Conservation (phyloP, 345 rosid genomes). For the Rhodomyrtus tomentosa region DNA sequence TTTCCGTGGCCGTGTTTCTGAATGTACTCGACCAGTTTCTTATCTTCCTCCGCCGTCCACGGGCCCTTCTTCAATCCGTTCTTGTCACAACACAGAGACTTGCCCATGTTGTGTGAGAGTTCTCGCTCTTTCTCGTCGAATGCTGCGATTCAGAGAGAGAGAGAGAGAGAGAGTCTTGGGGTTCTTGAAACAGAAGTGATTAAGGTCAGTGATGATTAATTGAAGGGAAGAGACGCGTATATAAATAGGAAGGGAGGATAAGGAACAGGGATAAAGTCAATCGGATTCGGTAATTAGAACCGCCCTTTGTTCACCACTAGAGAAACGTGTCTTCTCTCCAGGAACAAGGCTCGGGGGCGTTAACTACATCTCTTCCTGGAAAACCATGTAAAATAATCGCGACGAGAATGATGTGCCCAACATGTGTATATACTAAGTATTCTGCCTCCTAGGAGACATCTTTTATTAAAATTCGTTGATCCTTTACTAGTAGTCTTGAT, state of each 20-base stretch:
- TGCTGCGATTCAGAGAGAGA: background rate
- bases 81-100: conserved; percentile 31
- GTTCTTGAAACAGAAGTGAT: background rate
- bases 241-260: background rate
- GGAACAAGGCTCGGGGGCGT: background rate
- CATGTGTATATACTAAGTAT: background rate
- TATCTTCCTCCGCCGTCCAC: conserved; percentile 87
- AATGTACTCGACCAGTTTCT: conserved; percentile 49
- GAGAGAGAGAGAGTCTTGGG: background rate
- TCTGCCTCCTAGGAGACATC: background rate
- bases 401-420: background rate
- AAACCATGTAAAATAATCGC: background rate
- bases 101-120: conserved; percentile 25
- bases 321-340: conserved; percentile 4
- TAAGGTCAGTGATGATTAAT: background rate
- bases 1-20: conserved; percentile 64
- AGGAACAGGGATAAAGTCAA: conserved; percentile 32
- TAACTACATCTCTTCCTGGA: background rate
- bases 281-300: conserved; percentile 44
- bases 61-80: conserved; percentile 78
- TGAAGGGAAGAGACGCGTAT: background rate
- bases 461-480: background rate
- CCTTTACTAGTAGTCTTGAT: background rate
- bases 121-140: background rate
- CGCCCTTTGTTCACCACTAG: conserved; percentile 22